Evolutionary conservation across 2,329 filamentous ascomycete genomes (phyloP), one percentile per base, ranked within the genome.

Genomic region (Trematosphaeria pertusa): DNA sequence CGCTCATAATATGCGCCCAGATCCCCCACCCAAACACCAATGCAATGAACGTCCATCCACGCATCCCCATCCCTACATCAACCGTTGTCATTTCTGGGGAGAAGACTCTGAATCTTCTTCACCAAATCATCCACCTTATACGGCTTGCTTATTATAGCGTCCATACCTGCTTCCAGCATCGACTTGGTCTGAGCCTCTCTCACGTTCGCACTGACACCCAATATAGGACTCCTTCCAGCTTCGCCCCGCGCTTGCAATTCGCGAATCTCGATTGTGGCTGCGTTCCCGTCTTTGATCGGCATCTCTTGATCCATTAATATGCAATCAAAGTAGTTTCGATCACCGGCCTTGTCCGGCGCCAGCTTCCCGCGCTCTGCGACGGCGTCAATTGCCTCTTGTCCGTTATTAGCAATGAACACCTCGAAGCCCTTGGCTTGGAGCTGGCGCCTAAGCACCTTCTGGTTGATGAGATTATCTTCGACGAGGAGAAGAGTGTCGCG

Each of bases 391-490:
- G 77, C 77, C 58, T 78, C 70, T 14, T 68, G 61, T 2, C 78
- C 77, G 32, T 80, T 73, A 5, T 68, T 67, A 1, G 77, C 76
- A 1, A 71, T 72, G 12, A 69, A 59, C 1, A 67, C 77, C 12
- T 73, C 68, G 18, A 78, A 67, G 0, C 71, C 68, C 9, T 75
- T 66, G 32, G 74, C 73, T 43, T 74, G 72, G 38, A 78, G 75
- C 52, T 80, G 78, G 56, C 78, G 76, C 11, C 73, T 67, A 20
- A 80, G 54, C 19, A 80, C 77, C 15, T 77, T 76, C 0, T 79
- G 69, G 17, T 80, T 80, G 43, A 80, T 74, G 2, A 72, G 43
- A 35, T 80, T 80, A 48, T 79, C 78, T 49, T 80, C 78, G 0
- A 79, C 77, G 1, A 80, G 59, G 0, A 80, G 65, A 5, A 72